Conservation (phyloP, 257 asterid species). For the Jacaranda copaia region DNA sequence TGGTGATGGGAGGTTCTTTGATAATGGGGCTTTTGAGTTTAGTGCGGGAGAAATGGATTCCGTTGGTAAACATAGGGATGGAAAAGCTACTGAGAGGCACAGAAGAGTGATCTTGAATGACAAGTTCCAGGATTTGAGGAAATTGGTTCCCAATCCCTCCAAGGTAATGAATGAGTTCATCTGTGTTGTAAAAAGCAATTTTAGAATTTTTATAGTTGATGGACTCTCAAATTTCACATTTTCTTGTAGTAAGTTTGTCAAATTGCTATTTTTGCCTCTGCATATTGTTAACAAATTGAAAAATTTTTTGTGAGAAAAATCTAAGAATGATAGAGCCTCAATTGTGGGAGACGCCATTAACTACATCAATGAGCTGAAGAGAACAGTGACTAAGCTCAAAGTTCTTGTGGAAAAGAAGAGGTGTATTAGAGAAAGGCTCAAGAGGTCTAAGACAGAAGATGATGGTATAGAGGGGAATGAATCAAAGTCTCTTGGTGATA, state of each 20-base stretch:
- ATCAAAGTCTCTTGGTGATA: slow-evolving; percentile 50
- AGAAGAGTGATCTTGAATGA: slow-evolving; percentile 75
- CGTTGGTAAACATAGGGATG: slow-evolving; percentile 55
- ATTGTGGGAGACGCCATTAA: slow-evolving; percentile 61
- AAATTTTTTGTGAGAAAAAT: slow-evolving; percentile 18
- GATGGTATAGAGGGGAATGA: slow-evolving; percentile 43
- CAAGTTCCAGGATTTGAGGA: slow-evolving; percentile 62
- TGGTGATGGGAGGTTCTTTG: slow-evolving; percentile 55
- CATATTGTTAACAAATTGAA: background rate
- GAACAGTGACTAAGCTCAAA: slow-evolving; percentile 63
- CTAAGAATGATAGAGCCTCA: slow-evolving; percentile 69
- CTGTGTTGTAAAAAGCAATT: background rate
- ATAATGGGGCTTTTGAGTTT: slow-evolving; percentile 71
- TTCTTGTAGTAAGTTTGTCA: background rate
- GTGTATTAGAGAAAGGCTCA: slow-evolving; percentile 63
- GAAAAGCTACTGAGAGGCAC: slow-evolving; percentile 81
- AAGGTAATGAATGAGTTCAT: slow-evolving; percentile 56
- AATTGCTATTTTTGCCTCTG: background rate
- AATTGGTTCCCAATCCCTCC: slow-evolving; percentile 68
- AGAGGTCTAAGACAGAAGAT: slow-evolving; percentile 62
- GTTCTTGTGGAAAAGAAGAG: slow-evolving; percentile 75
- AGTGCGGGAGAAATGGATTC: slow-evolving; percentile 59
- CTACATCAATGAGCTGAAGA: slow-evolving; percentile 72
- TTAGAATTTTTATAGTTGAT: background rate
- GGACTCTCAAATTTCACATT: background rate